Base-by-base conservation (phyloP, 305 asterid species). In the Fraxinus sp. region DNA sequence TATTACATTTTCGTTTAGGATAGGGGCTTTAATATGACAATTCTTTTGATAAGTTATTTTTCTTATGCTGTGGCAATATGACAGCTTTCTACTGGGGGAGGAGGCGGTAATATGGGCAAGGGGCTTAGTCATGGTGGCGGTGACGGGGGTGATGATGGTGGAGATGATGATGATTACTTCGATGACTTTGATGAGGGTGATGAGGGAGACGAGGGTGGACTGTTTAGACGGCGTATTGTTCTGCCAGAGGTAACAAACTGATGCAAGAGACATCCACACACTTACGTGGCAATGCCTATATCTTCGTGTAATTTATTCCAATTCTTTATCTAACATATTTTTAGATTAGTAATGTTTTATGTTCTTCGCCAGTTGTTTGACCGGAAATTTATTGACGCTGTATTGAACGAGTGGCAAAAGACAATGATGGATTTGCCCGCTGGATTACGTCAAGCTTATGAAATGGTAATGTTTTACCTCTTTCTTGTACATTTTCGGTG, bases 171-270 rank as follows among this genome's bases (percentile, higher is more conserved):
- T 64, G 97, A 95, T 88, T 97, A 97, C 94, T 92, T 94, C 39
- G 98, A 97, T 80, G 86, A 97, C 84, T 97, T 97, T 85, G 99
- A 97, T 55, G 99, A 97, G 89, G 99, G 92, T 39, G 98, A 97
- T 80, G 99, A 95, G n/a, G 99, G 99, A 83, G 98, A 94, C 14
- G 98, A 97, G 55, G 98, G 97, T 84, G 99, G 99, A 71, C 90
- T 91, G 16, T 97, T 97, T 86, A 91, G 99, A 91, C 88, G 97
- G 81, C 92, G 99, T 76, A 89, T 94, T 83, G 78, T 94, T 77
- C 86, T 97, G 79, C 92, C 87, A 76, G 99, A 97, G 98, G 99
- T 97, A 92, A 91, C 64, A 76, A 57, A 26, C 36, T 85, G 55
- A 55, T 84, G 76, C 78, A 72, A 72, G 77, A 72, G 46, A 72